These are phyloP conservation scores for Chrysoporthe cubensis DNA, from an alignment of 2,329 filamentous ascomycete genomes.

Conservation along the genomic window DNA sequence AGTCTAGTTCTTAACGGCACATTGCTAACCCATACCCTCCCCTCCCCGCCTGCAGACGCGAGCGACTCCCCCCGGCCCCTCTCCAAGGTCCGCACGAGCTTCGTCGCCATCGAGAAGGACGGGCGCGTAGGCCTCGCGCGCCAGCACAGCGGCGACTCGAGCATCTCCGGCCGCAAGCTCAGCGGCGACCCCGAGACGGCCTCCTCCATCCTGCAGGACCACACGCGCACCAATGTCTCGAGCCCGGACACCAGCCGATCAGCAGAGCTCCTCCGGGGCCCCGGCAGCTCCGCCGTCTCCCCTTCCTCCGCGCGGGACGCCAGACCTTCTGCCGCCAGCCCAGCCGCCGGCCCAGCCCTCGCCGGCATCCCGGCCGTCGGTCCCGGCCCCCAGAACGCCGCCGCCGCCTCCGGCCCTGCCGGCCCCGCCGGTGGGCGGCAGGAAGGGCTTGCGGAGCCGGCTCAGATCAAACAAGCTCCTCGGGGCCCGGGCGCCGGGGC, in stretches of 20 bases:
- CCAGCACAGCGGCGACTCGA: conserved; percentile 49
- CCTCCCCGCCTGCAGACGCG: conserved; percentile 33
- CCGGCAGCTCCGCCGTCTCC: conserved; percentile 12
- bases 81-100: conserved; percentile 76
- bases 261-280: conserved; percentile 20
- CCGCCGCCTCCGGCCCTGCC: conserved; percentile 13
- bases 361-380: conserved; percentile 26
- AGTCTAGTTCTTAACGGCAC: neutral
- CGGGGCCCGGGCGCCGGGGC: conserved; percentile 12
- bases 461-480: conserved; percentile 26
- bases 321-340: conserved; percentile 32
- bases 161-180: conserved; percentile 40
- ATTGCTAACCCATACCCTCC: conserved; percentile 16
- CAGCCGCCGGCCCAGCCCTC: conserved; percentile 29
- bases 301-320: conserved; percentile 37
- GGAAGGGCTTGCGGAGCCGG: conserved; percentile 26
- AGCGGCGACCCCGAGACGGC: conserved; percentile 45
- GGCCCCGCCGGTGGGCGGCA: conserved; percentile 1
- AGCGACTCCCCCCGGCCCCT: conserved; percentile 65
- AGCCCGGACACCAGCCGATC: conserved; percentile 11
- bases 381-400: conserved; percentile 4
- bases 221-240: conserved; percentile 37
- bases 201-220: conserved; percentile 45
- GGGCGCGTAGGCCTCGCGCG: conserved; percentile 58
- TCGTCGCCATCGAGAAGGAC: conserved; percentile 73